These are phyloP conservation scores for Phytopythium oedochilum DNA, from an alignment of 352 stramenopile genomes.

Conservation along the genomic window DNA sequence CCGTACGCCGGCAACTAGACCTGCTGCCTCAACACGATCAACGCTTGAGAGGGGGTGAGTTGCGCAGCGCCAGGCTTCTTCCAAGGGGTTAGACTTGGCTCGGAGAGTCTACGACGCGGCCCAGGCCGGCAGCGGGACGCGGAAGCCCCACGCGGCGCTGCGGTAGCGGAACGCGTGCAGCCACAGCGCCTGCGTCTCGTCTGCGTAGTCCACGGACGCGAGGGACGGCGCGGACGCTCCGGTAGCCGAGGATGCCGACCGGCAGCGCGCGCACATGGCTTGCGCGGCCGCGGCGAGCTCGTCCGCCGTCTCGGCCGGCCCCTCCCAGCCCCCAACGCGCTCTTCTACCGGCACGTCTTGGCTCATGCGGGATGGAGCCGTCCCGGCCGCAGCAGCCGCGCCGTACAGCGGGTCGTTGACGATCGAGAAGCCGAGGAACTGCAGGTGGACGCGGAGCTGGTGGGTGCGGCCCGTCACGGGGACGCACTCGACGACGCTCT, in stretches of 20 bases:
- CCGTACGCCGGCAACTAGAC: constrained; percentile 43
- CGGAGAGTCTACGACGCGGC: too few species aligned
- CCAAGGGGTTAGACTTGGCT: too few species aligned
- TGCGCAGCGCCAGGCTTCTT: too few species aligned
- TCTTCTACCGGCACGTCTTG: not conserved
- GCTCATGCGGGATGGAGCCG: not conserved
- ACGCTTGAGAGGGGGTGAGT: too few species aligned
- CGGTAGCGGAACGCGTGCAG: constrained; percentile 53
- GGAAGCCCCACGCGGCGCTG: constrained; percentile 28
- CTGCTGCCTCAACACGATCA: not conserved
- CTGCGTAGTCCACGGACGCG: constrained; percentile 6
- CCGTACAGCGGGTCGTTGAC: constrained; percentile 95
- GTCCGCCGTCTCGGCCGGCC: not conserved
- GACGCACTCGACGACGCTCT: constrained; percentile 86
- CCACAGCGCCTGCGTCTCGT: constrained; percentile 21
- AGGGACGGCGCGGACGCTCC: constrained; percentile 4
- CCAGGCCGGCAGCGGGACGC: constrained; percentile 39
- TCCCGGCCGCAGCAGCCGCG: not conserved
- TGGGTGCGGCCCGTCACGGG: constrained; percentile 92
- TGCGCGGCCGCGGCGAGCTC: not conserved
- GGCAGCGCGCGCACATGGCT: not conserved
- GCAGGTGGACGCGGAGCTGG: constrained; percentile 94
- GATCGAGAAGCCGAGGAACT: constrained; percentile 86
- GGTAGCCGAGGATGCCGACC: not conserved
- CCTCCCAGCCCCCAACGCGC: not conserved